These are phyloP conservation scores for Tagetes patula DNA, from an alignment of 129 eudicot genomes.

Conservation along the genomic window DNA sequence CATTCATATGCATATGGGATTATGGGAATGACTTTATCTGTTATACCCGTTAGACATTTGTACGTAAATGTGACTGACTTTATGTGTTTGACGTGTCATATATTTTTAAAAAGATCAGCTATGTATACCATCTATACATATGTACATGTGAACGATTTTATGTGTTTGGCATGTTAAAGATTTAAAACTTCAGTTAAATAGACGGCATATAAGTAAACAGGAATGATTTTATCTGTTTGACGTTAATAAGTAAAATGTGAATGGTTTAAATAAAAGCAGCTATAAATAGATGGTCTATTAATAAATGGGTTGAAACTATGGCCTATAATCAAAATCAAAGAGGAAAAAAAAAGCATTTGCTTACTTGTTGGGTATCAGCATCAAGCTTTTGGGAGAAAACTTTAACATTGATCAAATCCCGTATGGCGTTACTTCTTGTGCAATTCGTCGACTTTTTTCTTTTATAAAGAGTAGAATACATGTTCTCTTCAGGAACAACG, in stretches of 20 bases:
- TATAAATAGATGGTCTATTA: too few species aligned
- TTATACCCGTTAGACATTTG: background rate
- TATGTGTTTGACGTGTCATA: background rate
- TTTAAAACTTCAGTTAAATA: too few species aligned
- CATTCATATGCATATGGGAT: background rate
- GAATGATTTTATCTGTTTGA: too few species aligned
- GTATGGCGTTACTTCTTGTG: slow-evolving; percentile 33
- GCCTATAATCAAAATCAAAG: background rate
- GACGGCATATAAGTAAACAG: too few species aligned
- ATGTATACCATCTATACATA: background rate
- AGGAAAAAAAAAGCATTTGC: background rate
- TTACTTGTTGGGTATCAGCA: slow-evolving; percentile 30
- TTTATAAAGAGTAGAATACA: slow-evolving; percentile 43
- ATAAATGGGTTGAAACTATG: background rate
- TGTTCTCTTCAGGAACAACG: slow-evolving; percentile 29
- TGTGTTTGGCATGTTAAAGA: background rate
- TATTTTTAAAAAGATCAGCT: too few species aligned
- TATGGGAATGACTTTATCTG: background rate
- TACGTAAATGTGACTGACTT: background rate
- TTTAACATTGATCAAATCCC: slow-evolving; percentile 38
- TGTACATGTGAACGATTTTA: background rate
- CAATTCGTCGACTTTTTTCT: slow-evolving; percentile 41
- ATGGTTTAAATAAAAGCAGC: too few species aligned
- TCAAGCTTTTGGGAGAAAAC: slow-evolving; percentile 47
- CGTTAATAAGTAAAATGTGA: too few species aligned